Percentiles rank a stretch among this genome's conserved stretches.
Conservation (phyloP, 306 rosid species). For the Corylus americana region DNA sequence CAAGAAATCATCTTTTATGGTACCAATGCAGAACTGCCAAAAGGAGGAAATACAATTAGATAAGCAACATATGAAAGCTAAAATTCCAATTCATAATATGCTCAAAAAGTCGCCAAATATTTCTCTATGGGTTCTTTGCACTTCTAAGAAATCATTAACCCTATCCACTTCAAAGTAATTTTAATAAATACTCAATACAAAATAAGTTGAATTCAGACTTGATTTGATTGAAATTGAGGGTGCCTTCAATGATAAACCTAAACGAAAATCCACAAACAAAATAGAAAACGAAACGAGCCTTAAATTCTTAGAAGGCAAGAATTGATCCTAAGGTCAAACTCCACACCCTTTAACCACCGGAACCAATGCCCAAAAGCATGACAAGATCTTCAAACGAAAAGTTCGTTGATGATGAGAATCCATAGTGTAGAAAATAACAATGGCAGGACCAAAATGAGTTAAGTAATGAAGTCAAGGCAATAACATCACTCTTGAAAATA, state of each 20-base stretch:
- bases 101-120: background rate
- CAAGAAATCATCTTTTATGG: conserved; percentile 95
- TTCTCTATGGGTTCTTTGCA: background rate
- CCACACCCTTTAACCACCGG: background rate
- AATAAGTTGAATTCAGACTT: background rate
- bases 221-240: background rate
- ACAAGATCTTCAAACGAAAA: background rate
- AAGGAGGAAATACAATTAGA: conserved; percentile 2
- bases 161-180: background rate
- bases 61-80: background rate
- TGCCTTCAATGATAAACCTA: background rate
- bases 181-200: background rate
- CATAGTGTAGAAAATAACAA: background rate
- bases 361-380: background rate
- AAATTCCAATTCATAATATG: background rate
- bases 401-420: background rate
- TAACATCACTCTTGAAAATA: background rate
- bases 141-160: background rate
- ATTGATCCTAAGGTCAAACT: background rate
- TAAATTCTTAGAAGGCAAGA: background rate
- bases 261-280: background rate
- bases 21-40: conserved; percentile 95
- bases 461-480: background rate
- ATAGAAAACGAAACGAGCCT: background rate
- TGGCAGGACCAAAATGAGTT: background rate